Evolutionary conservation across 2,329 filamentous ascomycete genomes (phyloP).

Genomic region (Pestalotiopsis sp.): DNA sequence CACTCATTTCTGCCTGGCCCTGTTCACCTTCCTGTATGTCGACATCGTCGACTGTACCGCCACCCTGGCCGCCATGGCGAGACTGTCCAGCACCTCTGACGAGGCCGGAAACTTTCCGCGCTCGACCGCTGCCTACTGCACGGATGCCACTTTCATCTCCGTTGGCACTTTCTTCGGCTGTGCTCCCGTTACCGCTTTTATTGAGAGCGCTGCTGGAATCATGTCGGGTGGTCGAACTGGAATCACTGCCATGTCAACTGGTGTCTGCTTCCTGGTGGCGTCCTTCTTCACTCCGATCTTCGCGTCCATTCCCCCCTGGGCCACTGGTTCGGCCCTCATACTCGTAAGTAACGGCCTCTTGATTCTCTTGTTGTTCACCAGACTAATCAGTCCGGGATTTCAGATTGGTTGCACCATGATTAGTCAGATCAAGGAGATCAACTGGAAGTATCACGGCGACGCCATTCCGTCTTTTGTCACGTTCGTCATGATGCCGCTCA

Average conservation of each 20-base stretch:
- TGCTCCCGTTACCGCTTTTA: constrained; percentile 74
- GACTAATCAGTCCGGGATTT: neutral
- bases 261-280: constrained; percentile 70
- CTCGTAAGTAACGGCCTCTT: constrained; percentile 47
- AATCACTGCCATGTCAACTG: constrained; percentile 69
- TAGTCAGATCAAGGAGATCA: constrained; percentile 72
- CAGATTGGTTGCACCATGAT: constrained; percentile 79
- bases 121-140: constrained; percentile 77
- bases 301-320: constrained; percentile 77
- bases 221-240: constrained; percentile 75
- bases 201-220: constrained; percentile 76
- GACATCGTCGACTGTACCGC: constrained; percentile 80
- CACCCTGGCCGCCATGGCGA: constrained; percentile 80
- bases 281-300: constrained; percentile 79
- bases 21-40: constrained; percentile 79
- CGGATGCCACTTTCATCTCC: constrained; percentile 72
- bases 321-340: constrained; percentile 73
- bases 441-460: constrained; percentile 77
- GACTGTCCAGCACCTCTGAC: constrained; percentile 69
- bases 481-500: constrained; percentile 76
- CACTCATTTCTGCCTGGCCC: constrained; percentile 68
- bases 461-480: constrained; percentile 77
- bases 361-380: neutral
- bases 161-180: constrained; percentile 71
- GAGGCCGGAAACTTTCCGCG: constrained; percentile 82